Evolutionary conservation across 331 rosid genomes (phyloP).

Genomic region (Malus hybrid): DNA sequence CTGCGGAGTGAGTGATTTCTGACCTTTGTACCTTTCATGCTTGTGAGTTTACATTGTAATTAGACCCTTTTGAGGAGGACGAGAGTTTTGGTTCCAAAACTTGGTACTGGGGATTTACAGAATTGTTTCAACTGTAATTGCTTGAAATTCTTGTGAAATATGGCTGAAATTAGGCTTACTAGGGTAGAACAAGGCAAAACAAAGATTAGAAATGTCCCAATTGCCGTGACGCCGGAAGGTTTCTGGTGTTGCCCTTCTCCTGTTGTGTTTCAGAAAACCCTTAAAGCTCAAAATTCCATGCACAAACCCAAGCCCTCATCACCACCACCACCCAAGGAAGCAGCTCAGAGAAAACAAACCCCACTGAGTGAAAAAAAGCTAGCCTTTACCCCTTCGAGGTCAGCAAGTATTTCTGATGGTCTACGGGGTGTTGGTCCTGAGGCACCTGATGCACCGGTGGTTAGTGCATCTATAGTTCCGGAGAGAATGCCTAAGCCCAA

Average conservation of each 20-base stretch:
- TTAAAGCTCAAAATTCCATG: conserved; percentile 61
- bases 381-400: conserved; percentile 43
- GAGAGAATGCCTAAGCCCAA: conserved; percentile 60
- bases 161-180: conserved; percentile 66
- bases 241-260: conserved; percentile 97
- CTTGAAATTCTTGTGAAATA: conserved; percentile 27
- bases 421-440: conserved; percentile 45
- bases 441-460: conserved; percentile 37
- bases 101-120: conserved; percentile 14
- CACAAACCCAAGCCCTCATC: conserved; percentile 73
- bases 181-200: conserved; percentile 70
- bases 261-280: conserved; percentile 79
- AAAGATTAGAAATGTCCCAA: conserved; percentile 79
- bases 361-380: conserved; percentile 43
- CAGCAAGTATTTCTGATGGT: conserved; percentile 41
- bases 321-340: conserved; percentile 38
- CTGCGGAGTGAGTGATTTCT: conserved; percentile 16
- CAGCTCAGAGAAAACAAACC: conserved; percentile 41
- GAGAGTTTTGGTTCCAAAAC: conserved; percentile 18
- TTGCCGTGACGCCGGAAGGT: conserved; percentile 93
- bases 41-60: conserved; percentile 6
- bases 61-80: conserved; percentile 8
- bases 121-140: conserved; percentile 21
- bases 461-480: conserved; percentile 35
- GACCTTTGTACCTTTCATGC: conserved; percentile 18